These are phyloP conservation scores for Turnera subulata DNA, from an alignment of 345 rosid genomes.

Conservation along the genomic window DNA sequence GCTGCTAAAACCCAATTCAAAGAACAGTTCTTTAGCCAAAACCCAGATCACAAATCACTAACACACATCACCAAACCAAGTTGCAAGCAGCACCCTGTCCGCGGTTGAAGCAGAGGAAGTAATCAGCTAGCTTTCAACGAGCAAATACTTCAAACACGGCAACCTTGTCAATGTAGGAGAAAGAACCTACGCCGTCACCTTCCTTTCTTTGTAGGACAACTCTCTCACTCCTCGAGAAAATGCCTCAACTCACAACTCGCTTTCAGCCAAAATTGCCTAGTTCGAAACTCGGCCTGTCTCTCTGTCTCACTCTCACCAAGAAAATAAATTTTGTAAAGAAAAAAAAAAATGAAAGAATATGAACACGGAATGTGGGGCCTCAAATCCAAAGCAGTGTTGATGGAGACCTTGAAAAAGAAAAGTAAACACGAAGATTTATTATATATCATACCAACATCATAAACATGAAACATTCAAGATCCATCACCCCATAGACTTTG, in stretches of 20 bases:
- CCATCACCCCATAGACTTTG: neutral
- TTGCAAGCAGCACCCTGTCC: slow-evolving; percentile 11
- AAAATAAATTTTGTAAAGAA: slow-evolving; percentile 1
- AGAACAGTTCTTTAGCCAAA: slow-evolving; percentile 13
- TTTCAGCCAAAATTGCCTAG: neutral
- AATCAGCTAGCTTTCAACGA: neutral
- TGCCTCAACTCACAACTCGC: too few relatives aligned
- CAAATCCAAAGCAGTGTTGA: slow-evolving; percentile 23
- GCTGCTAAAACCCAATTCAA: slow-evolving; percentile 9
- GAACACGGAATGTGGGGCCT: slow-evolving; percentile 52
- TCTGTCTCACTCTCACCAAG: neutral
- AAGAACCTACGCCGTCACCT: too few relatives aligned
- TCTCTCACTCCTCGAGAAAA: too few relatives aligned
- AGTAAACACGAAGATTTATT: neutral
- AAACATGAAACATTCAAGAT: neutral
- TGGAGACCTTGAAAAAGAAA: slow-evolving; percentile 16
- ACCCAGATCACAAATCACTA: slow-evolving; percentile 22
- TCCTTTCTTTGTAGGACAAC: too few relatives aligned
- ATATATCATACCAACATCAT: neutral
- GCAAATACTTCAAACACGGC: slow-evolving; percentile 16
- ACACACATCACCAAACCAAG: slow-evolving; percentile 12
- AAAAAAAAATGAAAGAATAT: neutral
- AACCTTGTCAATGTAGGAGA: too few relatives aligned
- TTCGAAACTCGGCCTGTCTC: neutral
- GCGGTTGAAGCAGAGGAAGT: neutral